These are phyloP conservation scores for Solanum arcanum DNA, from an alignment of 257 asterid genomes.

Conservation along the genomic window DNA sequence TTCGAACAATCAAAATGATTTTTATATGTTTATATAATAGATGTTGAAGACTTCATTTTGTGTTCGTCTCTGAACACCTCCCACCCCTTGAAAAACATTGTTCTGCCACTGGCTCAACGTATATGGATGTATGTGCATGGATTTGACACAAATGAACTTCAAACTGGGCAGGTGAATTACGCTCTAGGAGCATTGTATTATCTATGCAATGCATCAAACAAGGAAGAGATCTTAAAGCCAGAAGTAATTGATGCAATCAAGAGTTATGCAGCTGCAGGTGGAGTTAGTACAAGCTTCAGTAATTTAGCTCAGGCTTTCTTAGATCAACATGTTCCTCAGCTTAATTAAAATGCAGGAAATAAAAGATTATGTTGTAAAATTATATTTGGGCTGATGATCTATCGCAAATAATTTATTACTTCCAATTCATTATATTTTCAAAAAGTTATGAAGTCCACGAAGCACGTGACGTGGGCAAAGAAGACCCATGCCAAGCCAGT, in stretches of 20 bases:
- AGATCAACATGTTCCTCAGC: constrained; percentile 30
- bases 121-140: background rate
- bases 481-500: background rate
- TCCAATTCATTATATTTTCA: background rate
- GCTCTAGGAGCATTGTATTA: constrained; percentile 69
- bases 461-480: background rate
- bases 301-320: constrained; percentile 79
- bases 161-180: constrained; percentile 50
- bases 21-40: background rate
- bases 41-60: background rate
- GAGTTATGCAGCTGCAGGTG: constrained; percentile 59
- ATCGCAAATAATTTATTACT: background rate
- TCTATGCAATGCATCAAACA: constrained; percentile 47
- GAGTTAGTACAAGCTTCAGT: constrained; percentile 45
- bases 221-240: constrained; percentile 62
- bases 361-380: background rate
- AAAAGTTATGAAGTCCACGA: background rate
- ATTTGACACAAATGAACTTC: background rate
- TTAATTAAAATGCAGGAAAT: background rate
- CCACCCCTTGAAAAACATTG: background rate
- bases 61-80: background rate
- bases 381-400: background rate
- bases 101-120: background rate
- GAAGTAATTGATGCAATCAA: constrained; percentile 62
- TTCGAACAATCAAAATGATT: background rate